These are phyloP conservation scores for Allomyces macrogynus DNA, from an alignment of 192 early-diverging fungal genomes.

Conservation along the genomic window DNA sequence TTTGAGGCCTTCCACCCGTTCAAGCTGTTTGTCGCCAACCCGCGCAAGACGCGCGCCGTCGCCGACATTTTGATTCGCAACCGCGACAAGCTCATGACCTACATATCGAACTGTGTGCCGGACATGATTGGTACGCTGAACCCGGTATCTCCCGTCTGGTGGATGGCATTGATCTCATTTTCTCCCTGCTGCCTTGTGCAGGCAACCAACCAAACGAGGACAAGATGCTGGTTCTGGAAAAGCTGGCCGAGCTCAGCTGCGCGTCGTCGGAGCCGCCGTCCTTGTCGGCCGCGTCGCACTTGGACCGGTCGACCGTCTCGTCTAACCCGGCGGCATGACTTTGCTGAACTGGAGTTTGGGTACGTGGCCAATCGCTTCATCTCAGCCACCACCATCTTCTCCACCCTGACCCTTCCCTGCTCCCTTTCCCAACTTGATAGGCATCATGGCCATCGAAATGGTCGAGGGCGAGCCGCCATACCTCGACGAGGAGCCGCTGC, in stretches of 20 bases:
- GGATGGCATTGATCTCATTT: background rate
- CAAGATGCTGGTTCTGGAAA: constrained; percentile 81
- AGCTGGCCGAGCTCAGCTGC: constrained; percentile 24
- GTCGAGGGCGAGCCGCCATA: constrained; percentile 93
- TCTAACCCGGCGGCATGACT: no score
- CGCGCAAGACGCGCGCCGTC: constrained; percentile 82
- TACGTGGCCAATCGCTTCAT: no score
- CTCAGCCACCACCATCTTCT: no score
- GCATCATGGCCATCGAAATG: constrained; percentile 97
- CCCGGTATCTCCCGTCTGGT: background rate
- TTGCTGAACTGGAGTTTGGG: constrained; percentile 36
- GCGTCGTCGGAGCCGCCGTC: no score
- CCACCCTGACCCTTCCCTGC: no score
- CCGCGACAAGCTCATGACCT: constrained; percentile 68
- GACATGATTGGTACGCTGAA: constrained; percentile 64
- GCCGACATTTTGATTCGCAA: constrained; percentile 81
- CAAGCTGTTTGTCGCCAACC: constrained; percentile 99
- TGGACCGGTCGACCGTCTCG: constrained; percentile 11
- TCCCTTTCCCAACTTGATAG: constrained; percentile 30
- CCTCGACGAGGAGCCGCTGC: constrained; percentile 80
- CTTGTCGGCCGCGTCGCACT: no score
- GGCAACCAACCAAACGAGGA: constrained; percentile 99
- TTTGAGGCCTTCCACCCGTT: constrained; percentile 99
- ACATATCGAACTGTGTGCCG: constrained; percentile 78
- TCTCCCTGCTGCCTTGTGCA: constrained; percentile 7